Base-by-base conservation (phyloP, 805 yeast genomes). In the Hanseniaspora valbyensis region DNA sequence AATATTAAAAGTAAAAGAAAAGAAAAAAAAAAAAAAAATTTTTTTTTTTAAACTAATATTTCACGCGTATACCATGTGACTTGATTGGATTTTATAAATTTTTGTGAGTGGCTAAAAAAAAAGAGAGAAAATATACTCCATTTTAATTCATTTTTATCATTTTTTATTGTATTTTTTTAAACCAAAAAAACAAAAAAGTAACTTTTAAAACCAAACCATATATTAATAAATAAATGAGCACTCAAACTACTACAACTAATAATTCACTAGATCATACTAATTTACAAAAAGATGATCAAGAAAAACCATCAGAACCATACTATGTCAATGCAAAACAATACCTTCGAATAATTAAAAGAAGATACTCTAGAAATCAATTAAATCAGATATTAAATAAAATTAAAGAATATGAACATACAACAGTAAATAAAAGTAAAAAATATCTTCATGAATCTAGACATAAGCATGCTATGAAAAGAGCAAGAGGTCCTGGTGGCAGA, bases 391-490 rank as follows among this genome's bases (percentile, higher is more conserved):
- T 90, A 55, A 83, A 86, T 61, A 32, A 30, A 5, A 29, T 38
- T 8, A 45, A 45, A 21, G 43, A 45, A 29, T 38, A 19, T 19
- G 38, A 44, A 43, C 29, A 30, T 26, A 84, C 45, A 34, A 32
- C 41, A 7, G 10, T 84, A 4, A 89, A 92, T 16, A 76, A 95
- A 55, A 94, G 94, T 16, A 77, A 97, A 59, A 82, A 97, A 12
- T 90, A 94, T 65, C 66, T 92, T 44, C 99, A 92, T 63, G 98
- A 92, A 66, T 86, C 96, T 18, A 75, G 99, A 59, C 99, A 92
- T 65, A 90, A 92, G 64, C 99, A 92, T 65, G 99, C 99, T 2
- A 92, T 92, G 98, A 76, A 97, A 62, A 77, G 99, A 64, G 97
- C 98, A 14, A 78, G 99, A 58, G 99, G 99, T 25, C 97, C 92